Evolutionary conservation across 345 rosid species (phyloP).

Genomic region (Microcos paniculata): DNA sequence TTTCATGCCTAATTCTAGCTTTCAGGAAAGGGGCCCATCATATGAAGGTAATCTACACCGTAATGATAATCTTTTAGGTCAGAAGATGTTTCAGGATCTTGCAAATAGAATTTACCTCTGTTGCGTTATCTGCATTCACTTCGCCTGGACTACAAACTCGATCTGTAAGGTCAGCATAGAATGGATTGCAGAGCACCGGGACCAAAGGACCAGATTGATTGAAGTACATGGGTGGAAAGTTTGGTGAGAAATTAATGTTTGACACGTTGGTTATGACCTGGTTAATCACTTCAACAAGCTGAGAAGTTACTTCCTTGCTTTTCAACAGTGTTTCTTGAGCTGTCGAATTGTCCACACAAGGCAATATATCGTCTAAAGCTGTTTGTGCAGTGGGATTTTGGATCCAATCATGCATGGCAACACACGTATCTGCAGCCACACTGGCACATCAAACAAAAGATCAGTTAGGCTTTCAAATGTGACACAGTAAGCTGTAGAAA

Average conservation of each 20-base stretch:
- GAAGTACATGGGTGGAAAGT: constrained; percentile 65
- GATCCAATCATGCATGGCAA: constrained; percentile 84
- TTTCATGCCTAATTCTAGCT: background rate
- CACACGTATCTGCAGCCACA: constrained; percentile 85
- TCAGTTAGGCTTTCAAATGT: background rate
- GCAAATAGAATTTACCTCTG: constrained; percentile 49
- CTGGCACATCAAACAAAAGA: constrained; percentile 32
- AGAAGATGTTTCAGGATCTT: too few species aligned
- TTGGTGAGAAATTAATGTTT: constrained; percentile 89
- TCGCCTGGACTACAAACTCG: constrained; percentile 74
- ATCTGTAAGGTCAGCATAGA: constrained; percentile 50
- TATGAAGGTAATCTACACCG: too few species aligned
- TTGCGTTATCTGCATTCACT: constrained; percentile 71
- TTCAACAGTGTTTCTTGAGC: constrained; percentile 67
- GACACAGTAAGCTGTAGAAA: background rate
- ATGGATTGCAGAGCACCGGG: constrained; percentile 86
- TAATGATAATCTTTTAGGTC: too few species aligned
- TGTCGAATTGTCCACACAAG: constrained; percentile 77
- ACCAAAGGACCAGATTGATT: constrained; percentile 91
- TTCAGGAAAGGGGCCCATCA: too few species aligned
- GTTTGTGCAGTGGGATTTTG: constrained; percentile 80
- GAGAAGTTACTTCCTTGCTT: constrained; percentile 73
- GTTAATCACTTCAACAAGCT: constrained; percentile 76
- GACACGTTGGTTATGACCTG: constrained; percentile 92
- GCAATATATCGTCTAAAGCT: constrained; percentile 79